Percentiles rank a stretch among this genome's conserved stretches.
Conservation (phyloP, 139 green algal genomes). For the Asterochloris sp. region DNA sequence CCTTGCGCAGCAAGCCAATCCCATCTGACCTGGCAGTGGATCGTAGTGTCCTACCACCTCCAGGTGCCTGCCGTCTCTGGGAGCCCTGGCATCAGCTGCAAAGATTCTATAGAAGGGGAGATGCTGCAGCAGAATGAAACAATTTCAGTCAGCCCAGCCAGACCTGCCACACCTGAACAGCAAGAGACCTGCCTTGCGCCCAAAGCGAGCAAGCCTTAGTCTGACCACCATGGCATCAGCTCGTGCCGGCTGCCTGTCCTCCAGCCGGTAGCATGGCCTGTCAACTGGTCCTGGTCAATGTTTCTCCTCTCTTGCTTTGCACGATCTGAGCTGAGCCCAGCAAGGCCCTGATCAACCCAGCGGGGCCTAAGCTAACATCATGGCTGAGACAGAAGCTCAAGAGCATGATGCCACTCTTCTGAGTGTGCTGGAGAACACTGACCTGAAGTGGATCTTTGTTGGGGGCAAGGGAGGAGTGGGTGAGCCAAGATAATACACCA, state of each 20-base stretch:
- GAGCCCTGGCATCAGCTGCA: constrained; percentile 57
- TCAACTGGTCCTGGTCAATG: too few species aligned
- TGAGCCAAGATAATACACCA: too few species aligned
- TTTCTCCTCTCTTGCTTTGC: too few species aligned
- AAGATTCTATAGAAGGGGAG: constrained; percentile 81
- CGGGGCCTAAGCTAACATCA: too few species aligned
- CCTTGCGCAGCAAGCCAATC: too few species aligned
- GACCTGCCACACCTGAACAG: background rate
- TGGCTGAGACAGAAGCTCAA: background rate
- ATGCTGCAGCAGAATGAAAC: constrained; percentile 40
- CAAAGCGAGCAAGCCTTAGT: constrained; percentile 74
- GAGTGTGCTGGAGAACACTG: constrained; percentile 83
- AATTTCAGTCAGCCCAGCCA: too few species aligned
- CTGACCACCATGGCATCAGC: constrained; percentile 69
- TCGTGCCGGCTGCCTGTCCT: too few species aligned
- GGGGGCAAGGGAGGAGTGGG: constrained; percentile 82
- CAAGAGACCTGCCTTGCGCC: constrained; percentile 36
- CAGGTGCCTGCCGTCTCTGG: constrained; percentile 71
- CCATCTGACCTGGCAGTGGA: constrained; percentile 57
- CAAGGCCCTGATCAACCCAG: too few species aligned
- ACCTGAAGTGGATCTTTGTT: constrained; percentile 96
- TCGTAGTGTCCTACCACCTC: constrained; percentile 81
- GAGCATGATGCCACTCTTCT: constrained; percentile 69
- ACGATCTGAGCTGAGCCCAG: too few species aligned
- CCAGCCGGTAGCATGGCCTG: too few species aligned